Evolutionary conservation across 352 stramenopile genomes (phyloP).

Genomic region (Halophytophthora batemanensis): DNA sequence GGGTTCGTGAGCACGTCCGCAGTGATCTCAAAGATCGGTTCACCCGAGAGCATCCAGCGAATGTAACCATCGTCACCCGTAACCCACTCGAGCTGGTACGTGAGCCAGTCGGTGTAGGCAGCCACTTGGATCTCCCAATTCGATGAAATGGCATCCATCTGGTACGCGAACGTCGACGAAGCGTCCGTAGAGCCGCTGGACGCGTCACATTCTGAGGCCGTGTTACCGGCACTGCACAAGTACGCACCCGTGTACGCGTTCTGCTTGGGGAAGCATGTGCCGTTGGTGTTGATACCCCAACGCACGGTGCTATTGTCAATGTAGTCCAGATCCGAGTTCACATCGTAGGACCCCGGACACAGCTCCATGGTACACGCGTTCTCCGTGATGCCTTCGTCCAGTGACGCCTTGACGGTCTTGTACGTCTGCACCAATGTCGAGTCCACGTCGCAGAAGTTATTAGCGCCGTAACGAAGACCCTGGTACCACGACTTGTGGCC

Average conservation of each 20-base stretch:
- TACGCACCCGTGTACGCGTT: conserved; percentile 44
- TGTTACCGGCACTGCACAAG: conserved; percentile 37
- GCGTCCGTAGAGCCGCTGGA: conserved; percentile 1
- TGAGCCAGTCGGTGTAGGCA: conserved; percentile 55
- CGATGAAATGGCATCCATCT: conserved; percentile 84
- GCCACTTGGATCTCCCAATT: conserved; percentile 54
- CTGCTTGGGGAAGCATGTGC: conserved; percentile 38
- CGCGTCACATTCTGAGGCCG: conserved; percentile 10
- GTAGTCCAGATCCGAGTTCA: conserved; percentile 29
- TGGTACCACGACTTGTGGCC: conserved; percentile 31
- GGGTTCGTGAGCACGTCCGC: not conserved
- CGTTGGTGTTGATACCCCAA: conserved; percentile 46
- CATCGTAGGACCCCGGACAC: conserved; percentile 30
- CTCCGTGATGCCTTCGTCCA: conserved; percentile 8
- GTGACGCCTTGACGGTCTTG: conserved; percentile 6
- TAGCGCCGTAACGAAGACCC: conserved; percentile 22
- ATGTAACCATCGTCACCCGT: conserved; percentile 21
- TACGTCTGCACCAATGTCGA: conserved; percentile 16
- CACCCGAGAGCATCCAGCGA: conserved; percentile 47
- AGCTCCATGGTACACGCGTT: conserved; percentile 19
- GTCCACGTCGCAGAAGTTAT: conserved; percentile 14
- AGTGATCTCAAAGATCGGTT: conserved; percentile 50
- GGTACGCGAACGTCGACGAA: conserved; percentile 22
- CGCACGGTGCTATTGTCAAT: conserved; percentile 23
- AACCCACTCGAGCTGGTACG: conserved; percentile 26